Evolutionary conservation across 768 basidiomycete species (phyloP).

Genomic region (Trametes elegans): DNA sequence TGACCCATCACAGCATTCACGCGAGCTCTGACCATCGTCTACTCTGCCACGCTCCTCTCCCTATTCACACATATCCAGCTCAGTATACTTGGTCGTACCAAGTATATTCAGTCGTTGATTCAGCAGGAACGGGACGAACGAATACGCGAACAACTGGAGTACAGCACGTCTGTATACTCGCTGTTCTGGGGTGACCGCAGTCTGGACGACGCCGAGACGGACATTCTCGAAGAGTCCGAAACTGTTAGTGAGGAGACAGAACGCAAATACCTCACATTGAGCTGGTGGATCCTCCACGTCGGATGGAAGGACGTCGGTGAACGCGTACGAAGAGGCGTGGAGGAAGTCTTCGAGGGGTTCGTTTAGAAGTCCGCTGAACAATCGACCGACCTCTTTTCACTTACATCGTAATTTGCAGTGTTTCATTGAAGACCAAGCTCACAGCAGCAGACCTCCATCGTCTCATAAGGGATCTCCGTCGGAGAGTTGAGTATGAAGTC

Average conservation of each 20-base stretch:
- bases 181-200: constrained; percentile 30
- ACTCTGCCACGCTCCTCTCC: constrained; percentile 80
- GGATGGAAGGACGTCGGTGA: constrained; percentile 87
- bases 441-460: constrained; percentile 64
- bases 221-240: constrained; percentile 32
- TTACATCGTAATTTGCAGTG: constrained; percentile 41
- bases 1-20: constrained; percentile 64
- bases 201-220: constrained; percentile 24
- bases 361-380: no score
- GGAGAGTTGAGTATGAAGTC: constrained; percentile 71
- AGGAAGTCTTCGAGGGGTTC: constrained; percentile 83
- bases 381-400: neutral
- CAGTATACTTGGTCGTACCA: constrained; percentile 75
- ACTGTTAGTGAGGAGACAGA: constrained; percentile 65
- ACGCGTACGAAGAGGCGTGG: constrained; percentile 69
- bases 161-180: constrained; percentile 40
- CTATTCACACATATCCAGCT: constrained; percentile 88
- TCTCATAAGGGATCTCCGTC: constrained; percentile 69
- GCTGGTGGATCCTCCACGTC: constrained; percentile 91
- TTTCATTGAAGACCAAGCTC: constrained; percentile 82
- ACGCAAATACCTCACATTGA: constrained; percentile 77
- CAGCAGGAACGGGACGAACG: constrained; percentile 61
- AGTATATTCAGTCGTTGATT: constrained; percentile 71
- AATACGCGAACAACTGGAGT: constrained; percentile 42
- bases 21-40: constrained; percentile 80